These are phyloP conservation scores for Xylaria castorea DNA, from an alignment of 495 filamentous ascomycete genomes.

Conservation along the genomic window DNA sequence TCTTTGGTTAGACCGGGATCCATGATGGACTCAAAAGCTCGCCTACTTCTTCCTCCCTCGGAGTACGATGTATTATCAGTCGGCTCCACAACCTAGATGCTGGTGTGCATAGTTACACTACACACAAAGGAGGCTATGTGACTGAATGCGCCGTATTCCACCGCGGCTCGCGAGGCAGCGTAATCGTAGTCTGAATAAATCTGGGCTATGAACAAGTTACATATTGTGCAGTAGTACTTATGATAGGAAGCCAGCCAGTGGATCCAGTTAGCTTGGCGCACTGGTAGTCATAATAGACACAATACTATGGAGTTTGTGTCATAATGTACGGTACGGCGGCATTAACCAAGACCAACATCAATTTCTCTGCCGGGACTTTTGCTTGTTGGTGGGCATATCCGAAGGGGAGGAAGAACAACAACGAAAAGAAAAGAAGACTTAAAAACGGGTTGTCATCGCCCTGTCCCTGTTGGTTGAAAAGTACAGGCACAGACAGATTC, in stretches of 20 bases:
- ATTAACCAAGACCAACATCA: slow-evolving; percentile 2
- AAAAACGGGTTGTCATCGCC: background rate
- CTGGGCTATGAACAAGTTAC: background rate
- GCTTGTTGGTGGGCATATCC: background rate
- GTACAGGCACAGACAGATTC: background rate
- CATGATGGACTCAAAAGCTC: background rate
- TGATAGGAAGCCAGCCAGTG: background rate
- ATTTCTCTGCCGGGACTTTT: background rate
- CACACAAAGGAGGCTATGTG: slow-evolving; percentile 8
- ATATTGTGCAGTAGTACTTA: background rate
- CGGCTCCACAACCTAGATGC: background rate
- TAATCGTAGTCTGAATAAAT: background rate
- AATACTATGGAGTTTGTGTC: background rate
- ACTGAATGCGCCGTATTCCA: slow-evolving; percentile 22
- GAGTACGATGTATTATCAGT: background rate
- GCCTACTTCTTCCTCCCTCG: background rate
- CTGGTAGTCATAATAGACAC: background rate
- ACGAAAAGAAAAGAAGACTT: background rate
- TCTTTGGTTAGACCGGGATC: background rate
- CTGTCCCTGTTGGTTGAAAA: slow-evolving; percentile 4
- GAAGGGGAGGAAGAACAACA: background rate
- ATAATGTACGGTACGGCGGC: background rate
- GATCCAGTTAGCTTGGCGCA: background rate
- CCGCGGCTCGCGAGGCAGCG: background rate
- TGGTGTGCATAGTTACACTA: background rate